phyloP scores from a whole-genome alignment of 306 rosid genomes.

The Dryas alaskensis region DNA sequence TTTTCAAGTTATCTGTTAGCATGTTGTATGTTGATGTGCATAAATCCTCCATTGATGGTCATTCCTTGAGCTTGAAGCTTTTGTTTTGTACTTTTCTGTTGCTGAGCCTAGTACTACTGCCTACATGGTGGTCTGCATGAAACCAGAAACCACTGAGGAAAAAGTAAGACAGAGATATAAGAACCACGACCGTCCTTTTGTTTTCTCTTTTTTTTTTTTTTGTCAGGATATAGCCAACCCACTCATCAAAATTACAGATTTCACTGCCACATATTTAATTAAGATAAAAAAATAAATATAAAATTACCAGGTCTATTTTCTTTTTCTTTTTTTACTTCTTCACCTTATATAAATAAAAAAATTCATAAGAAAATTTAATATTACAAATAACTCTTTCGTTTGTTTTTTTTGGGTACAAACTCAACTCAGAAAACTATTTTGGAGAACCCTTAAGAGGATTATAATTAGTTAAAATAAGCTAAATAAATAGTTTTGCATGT shows the following conservation, averaged over 20 bases:
- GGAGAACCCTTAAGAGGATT: not conserved
- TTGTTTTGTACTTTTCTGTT: slow-evolving; percentile 29
- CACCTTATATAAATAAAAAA: not conserved
- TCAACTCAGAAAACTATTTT: not conserved
- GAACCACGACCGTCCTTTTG: slow-evolving; percentile 41
- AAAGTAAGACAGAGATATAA: slow-evolving; percentile 32
- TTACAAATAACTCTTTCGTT: not conserved
- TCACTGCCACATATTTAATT: slow-evolving; percentile 27
- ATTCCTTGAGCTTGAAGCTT: slow-evolving; percentile 20
- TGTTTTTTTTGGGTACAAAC: not conserved
- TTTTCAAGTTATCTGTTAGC: not conserved
- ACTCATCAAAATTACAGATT: slow-evolving; percentile 26
- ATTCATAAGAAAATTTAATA: not conserved
- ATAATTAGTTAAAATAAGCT: not conserved
- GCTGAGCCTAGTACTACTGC: slow-evolving; percentile 24
- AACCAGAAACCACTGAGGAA: slow-evolving; percentile 42
- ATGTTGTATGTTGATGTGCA: not conserved
- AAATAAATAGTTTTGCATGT: not conserved
- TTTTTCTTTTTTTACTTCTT: not conserved
- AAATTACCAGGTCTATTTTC: not conserved
- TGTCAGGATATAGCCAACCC: slow-evolving; percentile 31
- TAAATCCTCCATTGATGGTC: slow-evolving; percentile 20
- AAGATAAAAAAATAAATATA: not conserved
- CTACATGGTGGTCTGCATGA: slow-evolving; percentile 34
- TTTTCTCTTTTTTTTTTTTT: slow-evolving; percentile 47